Evolutionary conservation across 306 rosid species (phyloP).

Genomic region (Oemleria cerasiformis): DNA sequence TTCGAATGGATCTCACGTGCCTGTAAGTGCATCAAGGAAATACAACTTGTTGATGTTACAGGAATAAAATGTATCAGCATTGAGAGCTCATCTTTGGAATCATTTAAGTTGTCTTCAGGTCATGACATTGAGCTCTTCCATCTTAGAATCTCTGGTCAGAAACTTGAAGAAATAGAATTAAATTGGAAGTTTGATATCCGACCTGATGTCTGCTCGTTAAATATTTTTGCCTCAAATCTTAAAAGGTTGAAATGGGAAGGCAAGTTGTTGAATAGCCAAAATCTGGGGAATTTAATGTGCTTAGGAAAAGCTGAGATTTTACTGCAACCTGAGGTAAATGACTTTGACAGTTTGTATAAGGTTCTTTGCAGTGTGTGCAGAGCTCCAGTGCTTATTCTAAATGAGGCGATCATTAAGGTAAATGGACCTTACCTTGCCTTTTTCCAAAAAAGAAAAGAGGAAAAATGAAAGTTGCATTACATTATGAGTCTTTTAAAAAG

Average conservation of each 20-base stretch:
- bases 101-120: neutral
- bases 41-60: neutral
- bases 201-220: neutral
- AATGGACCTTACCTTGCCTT: too few relatives aligned
- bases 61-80: neutral
- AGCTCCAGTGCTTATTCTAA: too few relatives aligned
- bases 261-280: neutral
- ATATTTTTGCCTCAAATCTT: slow-evolving; percentile 12
- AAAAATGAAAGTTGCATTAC: too few relatives aligned
- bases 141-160: neutral
- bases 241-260: neutral
- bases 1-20: neutral
- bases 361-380: too few relatives aligned
- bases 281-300: neutral
- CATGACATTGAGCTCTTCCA: neutral
- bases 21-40: neutral
- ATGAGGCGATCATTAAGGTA: too few relatives aligned
- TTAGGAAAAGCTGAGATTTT: neutral
- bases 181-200: neutral
- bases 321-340: neutral
- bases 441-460: too few relatives aligned
- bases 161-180: neutral
- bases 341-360: neutral
- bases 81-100: neutral
- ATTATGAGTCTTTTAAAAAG: too few relatives aligned